phyloP scores from a whole-genome alignment of 2,329 filamentous ascomycete species.

The Colletotrichum spaethianum region DNA sequence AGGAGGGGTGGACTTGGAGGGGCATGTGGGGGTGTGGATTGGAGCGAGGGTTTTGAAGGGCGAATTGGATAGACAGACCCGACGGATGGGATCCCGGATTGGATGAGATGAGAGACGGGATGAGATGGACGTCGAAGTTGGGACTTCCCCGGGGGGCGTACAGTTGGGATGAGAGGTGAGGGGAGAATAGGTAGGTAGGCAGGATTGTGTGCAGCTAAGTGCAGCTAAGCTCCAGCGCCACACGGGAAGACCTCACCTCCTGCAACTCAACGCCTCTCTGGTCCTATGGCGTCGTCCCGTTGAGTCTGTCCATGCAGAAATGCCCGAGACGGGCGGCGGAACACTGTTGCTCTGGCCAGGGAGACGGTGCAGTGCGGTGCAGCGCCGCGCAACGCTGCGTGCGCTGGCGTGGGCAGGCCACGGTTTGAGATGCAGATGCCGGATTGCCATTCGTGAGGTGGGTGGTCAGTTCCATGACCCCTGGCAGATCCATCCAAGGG shows the following conservation, averaged over 20 bases:
- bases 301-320: slow-evolving; percentile 17
- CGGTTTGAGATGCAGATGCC: neutral
- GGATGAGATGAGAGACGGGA: slow-evolving; percentile 14
- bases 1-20: slow-evolving; percentile 4
- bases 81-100: slow-evolving; percentile 3
- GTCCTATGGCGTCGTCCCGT: slow-evolving; percentile 3
- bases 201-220: neutral
- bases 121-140: slow-evolving; percentile 1
- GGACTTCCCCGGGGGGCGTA: slow-evolving; percentile 9
- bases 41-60: neutral
- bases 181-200: neutral
- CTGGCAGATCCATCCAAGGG: neutral
- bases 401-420: neutral
- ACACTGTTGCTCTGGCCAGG: neutral
- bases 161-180: neutral
- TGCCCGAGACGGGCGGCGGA: slow-evolving; percentile 33
- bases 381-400: slow-evolving; percentile 14
- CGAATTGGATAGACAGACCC: slow-evolving; percentile 16
- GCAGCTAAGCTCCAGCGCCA: neutral
- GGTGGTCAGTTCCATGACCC: neutral
- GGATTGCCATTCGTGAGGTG: neutral
- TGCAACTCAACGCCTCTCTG: neutral
- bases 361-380: neutral
- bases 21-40: slow-evolving; percentile 1
- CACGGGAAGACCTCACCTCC: neutral